phyloP scores from a whole-genome alignment of 495 filamentous ascomycete genomes.

The Tuber indicum region DNA sequence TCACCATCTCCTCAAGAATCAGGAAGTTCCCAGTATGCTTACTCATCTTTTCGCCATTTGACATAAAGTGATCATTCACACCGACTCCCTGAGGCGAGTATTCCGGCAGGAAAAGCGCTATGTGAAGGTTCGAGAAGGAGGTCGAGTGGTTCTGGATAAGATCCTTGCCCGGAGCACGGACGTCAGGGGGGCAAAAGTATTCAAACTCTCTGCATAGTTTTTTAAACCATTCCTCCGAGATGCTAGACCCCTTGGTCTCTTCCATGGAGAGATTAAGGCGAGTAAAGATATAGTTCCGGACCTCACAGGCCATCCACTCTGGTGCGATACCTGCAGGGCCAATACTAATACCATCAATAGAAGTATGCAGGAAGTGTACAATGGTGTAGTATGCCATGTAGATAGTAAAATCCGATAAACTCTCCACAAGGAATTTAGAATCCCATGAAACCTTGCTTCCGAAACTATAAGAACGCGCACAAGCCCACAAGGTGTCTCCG shows the following conservation, averaged over 20 bases:
- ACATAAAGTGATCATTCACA: slow-evolving; percentile 82
- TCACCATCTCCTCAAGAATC: slow-evolving; percentile 73
- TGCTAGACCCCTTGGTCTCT: slow-evolving; percentile 56
- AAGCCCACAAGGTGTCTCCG: slow-evolving; percentile 92
- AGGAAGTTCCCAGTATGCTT: slow-evolving; percentile 95
- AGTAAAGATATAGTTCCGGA: slow-evolving; percentile 89
- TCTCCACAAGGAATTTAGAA: slow-evolving; percentile 81
- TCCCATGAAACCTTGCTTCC: slow-evolving; percentile 97
- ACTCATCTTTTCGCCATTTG: slow-evolving; percentile 96
- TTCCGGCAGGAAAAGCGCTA: slow-evolving; percentile 77
- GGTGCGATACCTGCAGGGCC: slow-evolving; percentile 61
- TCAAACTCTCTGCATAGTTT: slow-evolving; percentile 83
- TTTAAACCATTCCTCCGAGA: slow-evolving; percentile 62
- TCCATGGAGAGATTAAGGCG: slow-evolving; percentile 57
- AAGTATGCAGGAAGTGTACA: slow-evolving; percentile 72
- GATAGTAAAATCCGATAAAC: slow-evolving; percentile 79
- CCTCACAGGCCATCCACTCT: slow-evolving; percentile 88
- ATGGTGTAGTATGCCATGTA: slow-evolving; percentile 98
- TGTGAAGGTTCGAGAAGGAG: slow-evolving; percentile 92
- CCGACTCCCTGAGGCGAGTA: slow-evolving; percentile 81
- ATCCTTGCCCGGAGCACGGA: slow-evolving; percentile 78
- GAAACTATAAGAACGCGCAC: slow-evolving; percentile 82
- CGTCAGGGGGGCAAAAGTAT: slow-evolving; percentile 96
- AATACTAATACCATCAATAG: slow-evolving; percentile 65
- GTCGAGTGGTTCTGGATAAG: slow-evolving; percentile 85